A percentile compares a stretch with the other conserved stretches of the same genome.
Evolutionary conservation across 169 alveolate genomes (phyloP).

Genomic region (Plasmodium gallinaceum): DNA sequence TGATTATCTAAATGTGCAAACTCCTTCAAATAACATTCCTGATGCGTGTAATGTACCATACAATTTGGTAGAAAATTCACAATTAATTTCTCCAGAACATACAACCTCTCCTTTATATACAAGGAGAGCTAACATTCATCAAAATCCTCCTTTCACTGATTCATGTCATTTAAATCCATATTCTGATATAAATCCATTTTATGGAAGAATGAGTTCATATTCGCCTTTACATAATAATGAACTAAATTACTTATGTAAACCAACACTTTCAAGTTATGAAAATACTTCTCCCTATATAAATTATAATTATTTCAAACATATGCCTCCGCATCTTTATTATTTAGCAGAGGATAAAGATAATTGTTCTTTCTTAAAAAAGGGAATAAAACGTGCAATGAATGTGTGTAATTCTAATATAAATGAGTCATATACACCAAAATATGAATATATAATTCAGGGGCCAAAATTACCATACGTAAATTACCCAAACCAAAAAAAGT

Average conservation of each 20-base stretch:
- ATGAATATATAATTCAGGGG: slow-evolving; percentile 36
- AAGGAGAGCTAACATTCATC: slow-evolving; percentile 2
- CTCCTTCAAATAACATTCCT: not conserved
- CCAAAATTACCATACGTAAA: slow-evolving; percentile 13
- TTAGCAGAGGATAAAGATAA: slow-evolving; percentile 25
- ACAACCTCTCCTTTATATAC: slow-evolving; percentile 14
- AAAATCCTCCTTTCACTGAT: not conserved
- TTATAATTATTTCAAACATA: not conserved
- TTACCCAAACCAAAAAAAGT: slow-evolving; percentile 9
- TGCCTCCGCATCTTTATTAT: slow-evolving; percentile 21
- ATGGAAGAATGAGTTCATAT: not conserved
- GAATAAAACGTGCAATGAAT: slow-evolving; percentile 12
- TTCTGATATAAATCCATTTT: not conserved
- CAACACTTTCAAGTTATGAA: slow-evolving; percentile 17
- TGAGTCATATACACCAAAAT: slow-evolving; percentile 8
- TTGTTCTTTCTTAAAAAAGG: slow-evolving; percentile 26
- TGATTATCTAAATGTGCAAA: slow-evolving; percentile 15
- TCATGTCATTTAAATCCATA: not conserved
- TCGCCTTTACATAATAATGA: not conserved
- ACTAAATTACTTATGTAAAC: slow-evolving; percentile 8
- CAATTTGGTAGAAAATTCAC: slow-evolving; percentile 1
- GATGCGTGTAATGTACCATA: not conserved
- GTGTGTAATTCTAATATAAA: slow-evolving; percentile 21
- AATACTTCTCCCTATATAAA: slow-evolving; percentile 31
- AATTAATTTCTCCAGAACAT: slow-evolving; percentile 22